Evolutionary conservation across 495 filamentous ascomycete species (phyloP).

Genomic region (Physcia stellaris): DNA sequence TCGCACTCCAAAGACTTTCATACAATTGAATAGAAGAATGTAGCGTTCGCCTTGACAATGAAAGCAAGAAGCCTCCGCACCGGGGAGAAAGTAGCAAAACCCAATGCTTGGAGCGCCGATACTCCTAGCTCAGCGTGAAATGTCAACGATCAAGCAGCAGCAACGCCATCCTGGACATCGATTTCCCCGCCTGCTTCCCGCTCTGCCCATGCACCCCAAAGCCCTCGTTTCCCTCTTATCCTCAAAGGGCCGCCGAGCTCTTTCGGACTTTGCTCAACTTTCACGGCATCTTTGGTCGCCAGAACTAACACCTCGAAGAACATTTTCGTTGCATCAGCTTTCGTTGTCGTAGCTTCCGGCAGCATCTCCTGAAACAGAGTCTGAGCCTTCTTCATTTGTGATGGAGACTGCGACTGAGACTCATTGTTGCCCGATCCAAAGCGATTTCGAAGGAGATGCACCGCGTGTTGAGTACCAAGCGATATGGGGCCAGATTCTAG

Average conservation of each 20-base stretch:
- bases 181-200: slow-evolving; percentile 52
- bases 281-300: slow-evolving; percentile 94
- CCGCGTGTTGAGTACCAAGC: slow-evolving; percentile 82
- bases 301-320: slow-evolving; percentile 94
- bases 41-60: too few relatives aligned
- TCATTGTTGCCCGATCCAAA: slow-evolving; percentile 52
- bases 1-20: too few relatives aligned
- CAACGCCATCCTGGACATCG: slow-evolving; percentile 23
- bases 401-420: slow-evolving; percentile 24
- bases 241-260: slow-evolving; percentile 62
- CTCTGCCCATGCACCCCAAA: slow-evolving; percentile 96
- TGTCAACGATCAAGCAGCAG: too few relatives aligned
- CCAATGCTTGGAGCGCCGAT: neutral
- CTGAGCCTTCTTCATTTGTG: slow-evolving; percentile 57
- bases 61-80: too few relatives aligned
- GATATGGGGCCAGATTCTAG: slow-evolving; percentile 74
- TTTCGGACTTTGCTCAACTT: slow-evolving; percentile 77
- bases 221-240: slow-evolving; percentile 72
- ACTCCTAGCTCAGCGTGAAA: neutral
- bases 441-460: slow-evolving; percentile 81
- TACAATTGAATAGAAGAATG: too few relatives aligned
- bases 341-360: slow-evolving; percentile 61
- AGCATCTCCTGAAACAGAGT: slow-evolving; percentile 88
- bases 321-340: slow-evolving; percentile 93
- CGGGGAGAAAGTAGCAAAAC: too few relatives aligned